Base-by-base conservation (phyloP, 176 grass and related monocot genomes). In the Avena sativa region DNA sequence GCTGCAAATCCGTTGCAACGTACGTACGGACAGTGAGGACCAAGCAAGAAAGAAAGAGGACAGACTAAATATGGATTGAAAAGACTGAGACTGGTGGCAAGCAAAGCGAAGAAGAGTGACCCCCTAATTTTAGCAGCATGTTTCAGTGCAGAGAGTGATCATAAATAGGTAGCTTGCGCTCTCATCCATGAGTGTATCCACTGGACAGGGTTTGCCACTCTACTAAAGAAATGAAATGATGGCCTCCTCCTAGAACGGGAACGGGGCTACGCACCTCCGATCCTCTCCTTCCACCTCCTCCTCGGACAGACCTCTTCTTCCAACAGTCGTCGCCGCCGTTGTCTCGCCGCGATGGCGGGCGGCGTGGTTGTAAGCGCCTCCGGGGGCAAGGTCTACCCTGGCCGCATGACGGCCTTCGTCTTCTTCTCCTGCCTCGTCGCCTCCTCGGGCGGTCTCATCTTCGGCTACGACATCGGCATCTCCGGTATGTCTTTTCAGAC, bases 391-490 rank as follows among this genome's bases (percentile, higher is more conserved):
- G 82, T 74, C 28, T 93, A 93, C 73, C 91, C 91, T 2, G 93
- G 89, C 1, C 90, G 9, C 26, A 92, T 95, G 91, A 95, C 93
- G 16, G 17, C 82, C 9, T 93, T 90, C 66, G 93, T 95, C 81
- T 91, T 95, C 80, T 91, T 93, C 68, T 88, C 93, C 0, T 93
- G 93, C 84, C 83, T 95, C 1, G 91, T 95, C 15, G 93, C 91
- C 0, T 92, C 91, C 21, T 93, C 89, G 3, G 93, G 91, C 52
- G 93, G 93, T 0, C 93, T 95, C 23, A 95, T 95, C 81, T 95
- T 95, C 81, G 93, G 93, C 50, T 95, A 95, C 76, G 93, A 95
- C 74, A 95, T 95, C 57, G 93, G 93, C 83, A 95, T 95, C 66
- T 95, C 93, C 51, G 91, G 89, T 71, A 71, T 56, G 13, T 58